Evolutionary conservation across 805 yeast species (phyloP).

Genomic region (Nakazawaea wickerhamii): DNA sequence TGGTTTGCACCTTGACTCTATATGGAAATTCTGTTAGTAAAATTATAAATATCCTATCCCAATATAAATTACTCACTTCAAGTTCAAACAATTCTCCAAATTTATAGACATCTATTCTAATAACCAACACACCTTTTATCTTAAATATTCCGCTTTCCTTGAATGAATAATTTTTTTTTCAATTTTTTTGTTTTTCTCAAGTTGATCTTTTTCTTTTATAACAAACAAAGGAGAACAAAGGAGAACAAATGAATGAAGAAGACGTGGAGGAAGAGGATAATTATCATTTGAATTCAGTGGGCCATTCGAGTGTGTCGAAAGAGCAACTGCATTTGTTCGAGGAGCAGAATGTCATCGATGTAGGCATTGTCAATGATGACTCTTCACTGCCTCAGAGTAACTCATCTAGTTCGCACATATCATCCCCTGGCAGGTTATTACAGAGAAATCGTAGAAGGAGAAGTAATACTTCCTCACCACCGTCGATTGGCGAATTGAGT

Average conservation of each 20-base stretch:
- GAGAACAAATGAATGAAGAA: neutral
- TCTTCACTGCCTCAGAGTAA: neutral
- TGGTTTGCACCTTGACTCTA: constrained; percentile 57
- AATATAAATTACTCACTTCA: constrained; percentile 26
- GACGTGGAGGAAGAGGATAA: constrained; percentile 17
- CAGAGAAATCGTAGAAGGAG: constrained; percentile 7
- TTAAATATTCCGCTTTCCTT: too few relatives aligned
- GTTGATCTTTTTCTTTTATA: neutral
- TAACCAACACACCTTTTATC: too few relatives aligned
- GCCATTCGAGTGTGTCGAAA: neutral
- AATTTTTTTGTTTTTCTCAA: neutral
- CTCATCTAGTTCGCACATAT: constrained; percentile 5
- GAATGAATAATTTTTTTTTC: neutral
- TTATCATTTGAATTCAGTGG: constrained; percentile 22
- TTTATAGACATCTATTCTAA: constrained; percentile 16
- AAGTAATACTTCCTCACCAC: constrained; percentile 1
- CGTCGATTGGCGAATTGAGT: constrained; percentile 17
- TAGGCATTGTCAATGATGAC: constrained; percentile 13
- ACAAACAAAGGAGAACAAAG: neutral
- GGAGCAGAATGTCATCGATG: constrained; percentile 13
- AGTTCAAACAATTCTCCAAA: constrained; percentile 28
- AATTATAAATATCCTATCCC: too few relatives aligned
- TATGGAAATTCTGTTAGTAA: constrained; percentile 15
- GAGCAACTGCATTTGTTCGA: constrained; percentile 12
- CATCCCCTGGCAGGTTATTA: constrained; percentile 13